Evolutionary conservation across 768 basidiomycete genomes (phyloP), one percentile per base, ranked within the genome.

Genomic region (Mycena capillaripes): DNA sequence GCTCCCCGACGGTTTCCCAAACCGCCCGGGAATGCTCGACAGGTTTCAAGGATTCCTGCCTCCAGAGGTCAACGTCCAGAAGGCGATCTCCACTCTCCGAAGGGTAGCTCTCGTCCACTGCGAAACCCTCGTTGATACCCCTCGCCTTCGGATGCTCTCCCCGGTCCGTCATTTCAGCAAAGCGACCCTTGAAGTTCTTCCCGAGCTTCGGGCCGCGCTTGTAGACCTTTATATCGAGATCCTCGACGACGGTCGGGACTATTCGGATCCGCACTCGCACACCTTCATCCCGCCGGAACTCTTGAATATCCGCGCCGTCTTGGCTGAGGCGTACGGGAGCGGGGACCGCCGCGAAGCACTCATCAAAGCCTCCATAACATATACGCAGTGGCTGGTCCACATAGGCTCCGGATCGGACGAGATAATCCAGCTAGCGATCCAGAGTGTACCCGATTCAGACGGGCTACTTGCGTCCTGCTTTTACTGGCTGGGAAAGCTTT

Each of bases 1-100:
- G 34, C 74, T 78, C n/a, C 77, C 77, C 25, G 75, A 76, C 50
- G 77, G 74, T 14, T 71, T 75, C 60, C 73, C 73, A 1, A 64
- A 75, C 46, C 69, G 66, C 17, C 61, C 58, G 36, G 73, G 73
- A 2, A 68, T 71, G 73, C 66, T 71, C 25, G 70, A 75, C n/a
- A 34, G 66, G 46, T 62, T 75, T 23, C 73, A 75, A 32, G 36
- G 30, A 25, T 68, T 53, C 38, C 70, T 75, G 19, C 73, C 73
- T 6, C 56, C 61, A 4, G 25, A 68, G 0, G 57, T 75, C 11
- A 71, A 75, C 34, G 55, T 71, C 6, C 69, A 61, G 27, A 75
- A 64, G 30, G 73, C 73, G 21, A 56, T 75, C 21, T 75, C 73
- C 52, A 75, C 73, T 12, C 56, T 75, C 7, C 40, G 58, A 9